Evolutionary conservation across 2,329 filamentous ascomycete species (phyloP).

Genomic region (Amylocarpus encephaloides): DNA sequence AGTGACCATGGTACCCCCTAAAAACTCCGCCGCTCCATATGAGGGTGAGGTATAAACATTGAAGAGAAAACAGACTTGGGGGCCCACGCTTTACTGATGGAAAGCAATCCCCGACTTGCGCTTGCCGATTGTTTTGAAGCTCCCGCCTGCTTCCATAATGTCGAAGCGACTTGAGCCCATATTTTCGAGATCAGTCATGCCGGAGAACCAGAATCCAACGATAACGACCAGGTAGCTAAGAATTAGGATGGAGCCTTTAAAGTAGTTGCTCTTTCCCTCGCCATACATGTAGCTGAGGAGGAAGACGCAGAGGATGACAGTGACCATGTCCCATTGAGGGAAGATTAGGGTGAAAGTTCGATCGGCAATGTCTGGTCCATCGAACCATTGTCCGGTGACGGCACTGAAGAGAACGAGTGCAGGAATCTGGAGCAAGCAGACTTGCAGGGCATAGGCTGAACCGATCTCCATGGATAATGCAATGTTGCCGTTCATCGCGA

Average conservation of each 20-base stretch:
- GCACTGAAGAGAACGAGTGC: constrained; percentile 89
- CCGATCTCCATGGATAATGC: constrained; percentile 98
- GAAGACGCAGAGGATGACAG: constrained; percentile 92
- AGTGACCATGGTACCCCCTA: too few species aligned
- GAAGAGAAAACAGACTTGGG: too few species aligned
- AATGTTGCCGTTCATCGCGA: constrained; percentile 99
- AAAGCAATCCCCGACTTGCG: constrained; percentile 28
- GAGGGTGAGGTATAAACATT: too few species aligned
- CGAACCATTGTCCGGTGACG: constrained; percentile 54
- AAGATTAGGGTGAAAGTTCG: constrained; percentile 85
- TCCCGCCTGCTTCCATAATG: constrained; percentile 29
- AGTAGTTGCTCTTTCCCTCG: constrained; percentile 99
- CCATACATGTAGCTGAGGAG: constrained; percentile 95
- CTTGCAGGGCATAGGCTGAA: constrained; percentile 92
- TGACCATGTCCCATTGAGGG: constrained; percentile 99
- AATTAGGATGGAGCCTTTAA: constrained; percentile 94
- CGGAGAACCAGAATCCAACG: constrained; percentile 83
- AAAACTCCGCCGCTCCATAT: too few species aligned
- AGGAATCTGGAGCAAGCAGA: constrained; percentile 90
- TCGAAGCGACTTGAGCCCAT: constrained; percentile 32
- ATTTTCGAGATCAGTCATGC: constrained; percentile 35
- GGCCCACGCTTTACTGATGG: constrained; percentile 19
- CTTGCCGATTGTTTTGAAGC: constrained; percentile 31
- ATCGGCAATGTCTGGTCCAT: constrained; percentile 45
- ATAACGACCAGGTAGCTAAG: constrained; percentile 90